phyloP scores from a whole-genome alignment of 2,329 filamentous ascomycete species.

The Stenocarpella maydis region DNA sequence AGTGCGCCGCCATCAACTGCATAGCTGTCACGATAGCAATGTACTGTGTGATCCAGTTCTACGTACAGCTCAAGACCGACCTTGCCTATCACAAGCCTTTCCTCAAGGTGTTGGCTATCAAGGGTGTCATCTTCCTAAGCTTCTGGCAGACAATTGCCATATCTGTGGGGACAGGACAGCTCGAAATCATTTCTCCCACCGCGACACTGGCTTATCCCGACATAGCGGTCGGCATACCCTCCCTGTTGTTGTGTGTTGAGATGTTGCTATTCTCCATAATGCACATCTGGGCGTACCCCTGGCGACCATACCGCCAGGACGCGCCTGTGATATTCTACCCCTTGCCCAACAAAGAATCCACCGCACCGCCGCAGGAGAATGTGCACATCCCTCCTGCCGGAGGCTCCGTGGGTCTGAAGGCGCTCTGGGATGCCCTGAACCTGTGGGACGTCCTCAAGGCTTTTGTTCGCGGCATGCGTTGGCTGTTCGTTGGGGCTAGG shows the following conservation, averaged over 20 bases:
- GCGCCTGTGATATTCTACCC: constrained; percentile 58
- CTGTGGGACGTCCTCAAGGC: constrained; percentile 86
- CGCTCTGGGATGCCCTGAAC: constrained; percentile 77
- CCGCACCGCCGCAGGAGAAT: constrained; percentile 53
- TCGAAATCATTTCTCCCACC: constrained; percentile 69
- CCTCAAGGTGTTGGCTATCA: constrained; percentile 85
- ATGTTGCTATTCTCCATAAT: constrained; percentile 83
- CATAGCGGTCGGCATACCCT: constrained; percentile 82
- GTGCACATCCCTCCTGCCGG: constrained; percentile 63
- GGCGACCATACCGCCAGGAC: constrained; percentile 68
- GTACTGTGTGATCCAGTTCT: constrained; percentile 90
- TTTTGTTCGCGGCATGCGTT: constrained; percentile 77
- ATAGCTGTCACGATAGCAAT: constrained; percentile 82
- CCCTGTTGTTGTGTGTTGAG: constrained; percentile 80
- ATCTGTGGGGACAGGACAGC: constrained; percentile 58
- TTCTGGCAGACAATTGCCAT: constrained; percentile 79
- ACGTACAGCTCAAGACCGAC: constrained; percentile 75
- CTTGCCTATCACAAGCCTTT: constrained; percentile 76
- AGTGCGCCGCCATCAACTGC: constrained; percentile 74
- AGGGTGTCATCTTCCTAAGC: constrained; percentile 88
- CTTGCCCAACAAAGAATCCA: constrained; percentile 50
- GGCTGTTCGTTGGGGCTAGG: constrained; percentile 80
- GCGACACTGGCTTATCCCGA: constrained; percentile 74
- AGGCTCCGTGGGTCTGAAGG: constrained; percentile 70
- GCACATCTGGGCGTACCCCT: constrained; percentile 85